Conservation (phyloP, 306 rosid genomes). For the Cyclanthera cordifolia region DNA sequence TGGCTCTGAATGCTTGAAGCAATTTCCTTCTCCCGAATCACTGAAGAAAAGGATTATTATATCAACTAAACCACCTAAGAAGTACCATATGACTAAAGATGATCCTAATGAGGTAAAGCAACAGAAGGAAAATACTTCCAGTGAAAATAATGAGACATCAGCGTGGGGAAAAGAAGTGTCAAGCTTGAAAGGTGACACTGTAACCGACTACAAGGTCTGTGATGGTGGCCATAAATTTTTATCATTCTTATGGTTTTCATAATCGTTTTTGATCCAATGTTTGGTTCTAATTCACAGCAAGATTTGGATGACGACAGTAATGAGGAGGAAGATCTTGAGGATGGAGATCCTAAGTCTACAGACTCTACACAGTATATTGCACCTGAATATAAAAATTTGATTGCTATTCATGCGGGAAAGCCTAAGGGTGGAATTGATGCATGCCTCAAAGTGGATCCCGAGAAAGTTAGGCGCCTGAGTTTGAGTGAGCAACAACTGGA, state of each 20-base stretch:
- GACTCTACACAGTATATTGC: conserved; percentile 41
- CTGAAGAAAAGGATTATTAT: conserved; percentile 67
- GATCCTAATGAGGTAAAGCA: conserved; percentile 37
- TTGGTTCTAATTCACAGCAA: conserved; percentile 27
- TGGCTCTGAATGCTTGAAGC: conserved; percentile 51
- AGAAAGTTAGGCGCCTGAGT: conserved; percentile 80
- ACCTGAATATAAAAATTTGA: conserved; percentile 60
- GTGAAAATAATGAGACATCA: conserved; percentile 32
- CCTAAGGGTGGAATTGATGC: conserved; percentile 81
- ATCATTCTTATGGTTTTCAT: background rate
- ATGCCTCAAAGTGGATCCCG: conserved; percentile 72
- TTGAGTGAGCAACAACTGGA: conserved; percentile 93
- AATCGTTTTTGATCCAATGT: background rate
- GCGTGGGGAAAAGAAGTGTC: conserved; percentile 89
- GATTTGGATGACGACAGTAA: conserved; percentile 35
- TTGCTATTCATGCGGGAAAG: conserved; percentile 96
- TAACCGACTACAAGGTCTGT: conserved; percentile 50
- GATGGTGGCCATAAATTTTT: background rate
- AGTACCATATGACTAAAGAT: conserved; percentile 66
- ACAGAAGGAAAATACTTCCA: conserved; percentile 29
- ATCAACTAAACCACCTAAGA: conserved; percentile 97
- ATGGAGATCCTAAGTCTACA: conserved; percentile 27
- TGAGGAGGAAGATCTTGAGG: conserved; percentile 41
- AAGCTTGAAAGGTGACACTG: conserved; percentile 26
- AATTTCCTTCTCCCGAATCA: conserved; percentile 88